Conservation (phyloP, 2,329 filamentous ascomycete species). For the Penicillium brevicompactum region DNA sequence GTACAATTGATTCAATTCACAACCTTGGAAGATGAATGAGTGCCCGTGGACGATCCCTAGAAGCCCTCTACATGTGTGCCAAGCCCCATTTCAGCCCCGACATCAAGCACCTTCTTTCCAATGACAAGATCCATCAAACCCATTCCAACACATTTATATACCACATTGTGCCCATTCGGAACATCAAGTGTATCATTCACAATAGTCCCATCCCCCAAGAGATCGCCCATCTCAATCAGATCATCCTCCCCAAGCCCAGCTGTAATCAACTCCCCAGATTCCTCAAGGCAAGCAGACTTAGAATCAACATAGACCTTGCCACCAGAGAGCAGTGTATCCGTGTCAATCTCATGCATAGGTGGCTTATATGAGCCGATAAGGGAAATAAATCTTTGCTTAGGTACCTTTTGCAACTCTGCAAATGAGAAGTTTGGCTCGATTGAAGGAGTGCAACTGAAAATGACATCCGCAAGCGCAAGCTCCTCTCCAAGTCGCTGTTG, state of each 20-base stretch:
- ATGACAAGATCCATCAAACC: slow-evolving; percentile 54
- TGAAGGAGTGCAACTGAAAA: slow-evolving; percentile 55
- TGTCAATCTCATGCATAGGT: slow-evolving; percentile 55
- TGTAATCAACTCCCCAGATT: slow-evolving; percentile 50
- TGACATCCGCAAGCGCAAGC: slow-evolving; percentile 42
- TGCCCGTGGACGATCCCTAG: slow-evolving; percentile 14
- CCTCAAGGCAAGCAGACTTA: slow-evolving; percentile 47
- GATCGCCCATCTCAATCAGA: slow-evolving; percentile 47
- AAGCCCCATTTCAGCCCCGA: slow-evolving; percentile 35
- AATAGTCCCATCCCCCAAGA: slow-evolving; percentile 25
- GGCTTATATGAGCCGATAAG: slow-evolving; percentile 59
- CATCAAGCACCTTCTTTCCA: slow-evolving; percentile 43
- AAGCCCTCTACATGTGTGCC: slow-evolving; percentile 43
- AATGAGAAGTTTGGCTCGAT: slow-evolving; percentile 47
- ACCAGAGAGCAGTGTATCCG: slow-evolving; percentile 52
- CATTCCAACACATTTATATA: slow-evolving; percentile 56
- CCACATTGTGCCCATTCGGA: slow-evolving; percentile 40
- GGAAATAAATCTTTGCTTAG: slow-evolving; percentile 49
- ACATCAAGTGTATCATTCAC: slow-evolving; percentile 24
- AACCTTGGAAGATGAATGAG: too few species aligned
- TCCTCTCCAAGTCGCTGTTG: slow-evolving; percentile 28
- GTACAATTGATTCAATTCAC: too few species aligned
- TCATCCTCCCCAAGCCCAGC: slow-evolving; percentile 41
- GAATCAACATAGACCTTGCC: slow-evolving; percentile 70
- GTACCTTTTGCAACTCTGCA: slow-evolving; percentile 37